A percentile compares a stretch with the other conserved stretches of the same genome.
Evolutionary conservation across 2,329 filamentous ascomycete genomes (phyloP).

Genomic region (Aspergillus amoenus): DNA sequence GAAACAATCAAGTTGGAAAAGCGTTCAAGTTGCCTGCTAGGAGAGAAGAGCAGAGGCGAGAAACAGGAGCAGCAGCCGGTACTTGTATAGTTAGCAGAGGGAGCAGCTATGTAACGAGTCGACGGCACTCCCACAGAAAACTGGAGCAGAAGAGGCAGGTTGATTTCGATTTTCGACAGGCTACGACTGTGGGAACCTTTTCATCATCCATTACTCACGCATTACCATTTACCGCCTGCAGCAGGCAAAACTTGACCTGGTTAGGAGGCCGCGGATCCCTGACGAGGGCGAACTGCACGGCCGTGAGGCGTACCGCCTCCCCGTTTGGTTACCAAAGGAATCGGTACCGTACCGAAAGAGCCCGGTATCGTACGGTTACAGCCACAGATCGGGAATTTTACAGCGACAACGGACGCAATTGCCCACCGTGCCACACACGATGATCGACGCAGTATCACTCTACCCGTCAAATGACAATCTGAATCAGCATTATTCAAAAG

Average conservation of each 20-base stretch:
- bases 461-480: slow-evolving; percentile 2
- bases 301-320: not conserved
- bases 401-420: not conserved
- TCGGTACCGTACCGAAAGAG: slow-evolving; percentile 5
- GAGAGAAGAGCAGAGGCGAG: not conserved
- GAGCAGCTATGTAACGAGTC: slow-evolving; percentile 1
- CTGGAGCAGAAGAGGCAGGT: slow-evolving; percentile 2
- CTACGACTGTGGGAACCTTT: slow-evolving; percentile 1
- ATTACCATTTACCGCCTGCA: slow-evolving; percentile 1
- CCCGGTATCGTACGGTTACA: slow-evolving; percentile 18
- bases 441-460: slow-evolving; percentile 2
- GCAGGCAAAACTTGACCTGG: not conserved
- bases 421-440: not conserved
- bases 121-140: not conserved
- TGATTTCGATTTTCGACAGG: not conserved
- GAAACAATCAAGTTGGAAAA: not conserved
- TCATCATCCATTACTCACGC: slow-evolving; percentile 6
- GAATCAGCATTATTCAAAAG: not conserved
- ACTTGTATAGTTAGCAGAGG: not conserved
- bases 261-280: not conserved
- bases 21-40: not conserved
- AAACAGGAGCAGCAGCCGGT: not conserved
- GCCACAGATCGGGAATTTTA: slow-evolving; percentile 9
- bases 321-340: slow-evolving; percentile 2
- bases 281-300: not conserved